Base-by-base conservation (phyloP, 805 yeast genomes). In the Wickerhamiella occidentalis region DNA sequence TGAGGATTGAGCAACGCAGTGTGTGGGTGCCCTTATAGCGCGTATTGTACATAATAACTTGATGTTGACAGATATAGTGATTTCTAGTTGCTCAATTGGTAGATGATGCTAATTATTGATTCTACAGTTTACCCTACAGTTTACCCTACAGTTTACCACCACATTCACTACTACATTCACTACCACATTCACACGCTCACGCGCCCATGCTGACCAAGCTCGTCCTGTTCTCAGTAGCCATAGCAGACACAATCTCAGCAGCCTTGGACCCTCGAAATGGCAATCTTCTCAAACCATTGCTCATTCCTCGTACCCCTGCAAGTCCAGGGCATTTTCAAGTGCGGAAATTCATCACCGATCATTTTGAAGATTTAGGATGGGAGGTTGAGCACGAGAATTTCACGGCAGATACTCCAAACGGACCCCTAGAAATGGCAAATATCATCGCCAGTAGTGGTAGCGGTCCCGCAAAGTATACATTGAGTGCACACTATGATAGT, bases 401-500 rank as follows among this genome's bases (percentile, higher is more conserved):
- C 52, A 48, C 47, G 6, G 65, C 61, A 3, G 64, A 69, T 19
- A 61, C 68, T 1, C 76, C 76, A 17, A 54, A 57, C 6, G 69
- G 66, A 19, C 58, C 59, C n/a, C 54, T 60, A 9, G 50, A 52
- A 1, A 64, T 66, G 62, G 58, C 67, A 11, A 66, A 66, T 49
- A 46, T 66, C 2, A 49, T 64, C 9, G 64, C 58, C 7, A 54
- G 57, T 25, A 35, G n/a, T 47, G 60, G 15, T 61, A 55, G 25
- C 1, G 35, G 13, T 25, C 44, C 47, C 15, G 36, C 30, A 3
- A 22, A 18, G 18, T 40, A 23, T 30, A 46, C 50, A 5, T 53
- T 77, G 2, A 74, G 74, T 3, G 82, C 78, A 0, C 82, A 77
- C 54, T 77, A 75, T 54, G 82, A 77, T 56, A 68, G 79, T 0